These are phyloP conservation scores for Sporothrix pseudoabietina DNA, from an alignment of 2,329 filamentous ascomycete genomes.

Conservation along the genomic window DNA sequence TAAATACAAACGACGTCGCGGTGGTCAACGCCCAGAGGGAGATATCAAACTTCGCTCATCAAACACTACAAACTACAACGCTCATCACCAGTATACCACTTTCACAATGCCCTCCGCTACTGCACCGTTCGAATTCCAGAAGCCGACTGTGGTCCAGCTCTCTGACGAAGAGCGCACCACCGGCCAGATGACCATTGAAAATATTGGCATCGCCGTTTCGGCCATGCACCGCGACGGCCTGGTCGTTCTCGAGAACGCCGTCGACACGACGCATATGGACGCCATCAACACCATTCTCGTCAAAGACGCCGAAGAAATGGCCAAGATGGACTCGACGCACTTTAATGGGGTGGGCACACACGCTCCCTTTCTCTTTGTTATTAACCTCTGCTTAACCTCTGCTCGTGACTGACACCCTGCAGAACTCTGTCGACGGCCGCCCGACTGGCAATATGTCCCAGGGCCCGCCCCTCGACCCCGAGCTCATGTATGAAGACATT, in stretches of 20 bases:
- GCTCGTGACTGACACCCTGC: background rate
- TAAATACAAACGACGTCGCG: slow-evolving; percentile 8
- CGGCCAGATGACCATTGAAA: background rate
- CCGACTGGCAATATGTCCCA: slow-evolving; percentile 20
- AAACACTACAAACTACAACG: background rate
- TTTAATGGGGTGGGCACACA: background rate
- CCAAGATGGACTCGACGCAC: slow-evolving; percentile 7
- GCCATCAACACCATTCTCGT: slow-evolving; percentile 7
- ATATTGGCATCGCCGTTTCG: background rate
- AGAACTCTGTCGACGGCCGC: slow-evolving; percentile 18
- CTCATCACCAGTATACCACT: background rate
- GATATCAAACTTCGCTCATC: background rate
- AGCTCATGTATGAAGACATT: slow-evolving; percentile 8
- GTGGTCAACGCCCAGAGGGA: background rate
- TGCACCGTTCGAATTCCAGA: background rate
- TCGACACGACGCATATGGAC: background rate
- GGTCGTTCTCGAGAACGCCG: slow-evolving; percentile 13
- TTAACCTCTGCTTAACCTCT: background rate
- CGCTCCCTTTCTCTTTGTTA: background rate
- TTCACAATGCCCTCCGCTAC: background rate
- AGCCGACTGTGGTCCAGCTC: slow-evolving; percentile 18
- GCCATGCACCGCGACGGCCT: slow-evolving; percentile 19
- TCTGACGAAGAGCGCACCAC: slow-evolving; percentile 12
- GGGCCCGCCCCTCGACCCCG: background rate
- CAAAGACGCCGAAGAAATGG: slow-evolving; percentile 2